Evolutionary conservation across 148 eudicot genomes (phyloP).

Genomic region (Fagopyrum homotropicum): DNA sequence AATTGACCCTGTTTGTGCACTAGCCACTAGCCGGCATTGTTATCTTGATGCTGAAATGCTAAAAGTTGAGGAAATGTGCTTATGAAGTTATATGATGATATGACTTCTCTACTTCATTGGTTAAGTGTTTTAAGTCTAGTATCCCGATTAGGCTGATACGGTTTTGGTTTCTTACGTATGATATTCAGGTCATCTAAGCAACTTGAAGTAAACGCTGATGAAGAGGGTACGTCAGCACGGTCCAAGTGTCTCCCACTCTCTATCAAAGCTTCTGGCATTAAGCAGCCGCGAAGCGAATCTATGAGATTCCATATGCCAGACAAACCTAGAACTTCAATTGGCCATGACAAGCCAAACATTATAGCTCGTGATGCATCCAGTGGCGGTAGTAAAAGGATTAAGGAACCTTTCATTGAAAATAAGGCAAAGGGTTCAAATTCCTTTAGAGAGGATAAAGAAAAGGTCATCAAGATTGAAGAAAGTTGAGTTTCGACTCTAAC

Average conservation of each 20-base stretch:
- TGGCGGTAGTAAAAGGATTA: constrained; percentile 56
- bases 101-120: neutral
- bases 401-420: constrained; percentile 39
- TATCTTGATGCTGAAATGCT: neutral
- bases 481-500: constrained; percentile 51
- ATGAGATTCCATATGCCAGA: constrained; percentile 76
- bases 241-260: constrained; percentile 68
- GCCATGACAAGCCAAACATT: constrained; percentile 35
- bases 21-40: neutral
- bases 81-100: neutral
- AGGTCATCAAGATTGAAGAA: constrained; percentile 73
- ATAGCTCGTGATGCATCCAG: constrained; percentile 35
- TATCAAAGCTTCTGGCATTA: constrained; percentile 51
- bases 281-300: constrained; percentile 64
- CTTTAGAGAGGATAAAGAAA: constrained; percentile 39
- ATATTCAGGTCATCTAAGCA: constrained; percentile 11
- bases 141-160: neutral
- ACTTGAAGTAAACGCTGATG: constrained; percentile 34
- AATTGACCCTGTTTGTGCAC: neutral
- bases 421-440: constrained; percentile 33
- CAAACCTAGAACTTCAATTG: constrained; percentile 66
- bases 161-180: neutral
- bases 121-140: neutral
- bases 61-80: neutral
- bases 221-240: constrained; percentile 21